Evolutionary conservation across 305 asterid genomes (phyloP), one percentile per base, ranked within the genome.

Genomic region (Solanum chacoense): DNA sequence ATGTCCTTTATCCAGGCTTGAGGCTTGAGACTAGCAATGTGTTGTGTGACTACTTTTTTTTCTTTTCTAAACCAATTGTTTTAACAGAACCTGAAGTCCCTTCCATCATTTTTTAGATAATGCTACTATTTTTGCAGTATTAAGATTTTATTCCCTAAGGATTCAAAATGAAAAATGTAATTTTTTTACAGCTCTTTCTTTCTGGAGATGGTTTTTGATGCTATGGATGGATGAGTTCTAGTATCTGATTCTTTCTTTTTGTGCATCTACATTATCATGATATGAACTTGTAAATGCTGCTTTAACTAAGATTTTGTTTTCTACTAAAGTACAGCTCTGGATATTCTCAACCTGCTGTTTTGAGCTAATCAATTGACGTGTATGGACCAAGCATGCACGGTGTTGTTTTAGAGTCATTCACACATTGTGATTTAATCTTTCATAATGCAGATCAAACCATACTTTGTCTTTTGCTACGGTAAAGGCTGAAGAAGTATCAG

Each of bases 401-500:
- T 38, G 65, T 78, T 78, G 85, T 78, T 78, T 38, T 24, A 55
- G 35, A 79, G 67, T 79, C 36, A 40, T 14, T 40, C 9, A 0
- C 26, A 79, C 65, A 38, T 79, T 78, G 85, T 78, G 69, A 45
- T 32, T 22, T 67, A 55, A n/a, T 87, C 29, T 31, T 55, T 72
- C 28, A 55, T 29, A 42, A 63, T 91, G 94, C 95, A 97, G 98
- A 91, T 92, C 87, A 29, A 87, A 79, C 92, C 95, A 92, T 90
- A 93, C 95, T 35, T 80, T 94, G 72, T 92, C 97, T 71, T 97
- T 97, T 87, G 96, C 96, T 7, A 93, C 99, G 8, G 92, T 96
- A 86, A 91, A 92, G 76, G 97, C 91, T 36, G 98, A 96, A 89
- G 95, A 95, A 86, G 77, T 97, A 89, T 96, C 99, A 63, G 98